Evolutionary conservation across 2,329 filamentous ascomycete species (phyloP).

Genomic region (Albophoma yamanashiensis): DNA sequence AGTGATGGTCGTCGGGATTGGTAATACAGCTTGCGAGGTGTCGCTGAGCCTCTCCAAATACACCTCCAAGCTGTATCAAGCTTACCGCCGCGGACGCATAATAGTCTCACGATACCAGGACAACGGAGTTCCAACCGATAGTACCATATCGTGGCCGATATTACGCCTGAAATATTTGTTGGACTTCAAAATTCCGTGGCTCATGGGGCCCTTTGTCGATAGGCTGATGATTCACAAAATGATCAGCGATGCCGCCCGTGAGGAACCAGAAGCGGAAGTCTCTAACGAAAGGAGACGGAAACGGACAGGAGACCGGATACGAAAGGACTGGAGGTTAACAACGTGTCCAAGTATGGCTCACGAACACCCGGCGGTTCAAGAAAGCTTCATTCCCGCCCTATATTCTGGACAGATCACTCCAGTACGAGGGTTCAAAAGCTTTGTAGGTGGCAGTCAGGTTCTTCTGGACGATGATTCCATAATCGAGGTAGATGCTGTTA

Average conservation of each 20-base stretch:
- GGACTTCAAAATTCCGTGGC: constrained; percentile 1
- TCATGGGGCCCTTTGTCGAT: background rate
- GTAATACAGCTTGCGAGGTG: constrained; percentile 24
- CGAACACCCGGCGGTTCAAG: constrained; percentile 3
- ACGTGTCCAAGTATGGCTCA: constrained; percentile 3
- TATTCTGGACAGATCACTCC: background rate
- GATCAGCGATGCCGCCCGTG: constrained; percentile 1
- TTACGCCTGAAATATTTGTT: constrained; percentile 3
- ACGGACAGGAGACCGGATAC: background rate
- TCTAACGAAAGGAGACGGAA: background rate
- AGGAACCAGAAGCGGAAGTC: background rate
- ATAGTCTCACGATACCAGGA: constrained; percentile 7
- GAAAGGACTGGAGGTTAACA: constrained; percentile 1
- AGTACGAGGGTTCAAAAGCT: constrained; percentile 2
- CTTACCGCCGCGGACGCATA: constrained; percentile 14
- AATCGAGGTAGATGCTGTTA: constrained; percentile 20
- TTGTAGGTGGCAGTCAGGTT: constrained; percentile 10
- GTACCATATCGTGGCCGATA: constrained; percentile 1
- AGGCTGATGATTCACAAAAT: constrained; percentile 1
- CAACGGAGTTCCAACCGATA: constrained; percentile 2
- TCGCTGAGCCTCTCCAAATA: constrained; percentile 19
- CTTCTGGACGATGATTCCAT: constrained; percentile 18
- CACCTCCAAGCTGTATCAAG: constrained; percentile 10
- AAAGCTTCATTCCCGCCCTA: constrained; percentile 1
- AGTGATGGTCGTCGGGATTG: constrained; percentile 33